Evolutionary conservation across 805 yeast species (phyloP).

Genomic region (Metschnikowia arizonensis): DNA sequence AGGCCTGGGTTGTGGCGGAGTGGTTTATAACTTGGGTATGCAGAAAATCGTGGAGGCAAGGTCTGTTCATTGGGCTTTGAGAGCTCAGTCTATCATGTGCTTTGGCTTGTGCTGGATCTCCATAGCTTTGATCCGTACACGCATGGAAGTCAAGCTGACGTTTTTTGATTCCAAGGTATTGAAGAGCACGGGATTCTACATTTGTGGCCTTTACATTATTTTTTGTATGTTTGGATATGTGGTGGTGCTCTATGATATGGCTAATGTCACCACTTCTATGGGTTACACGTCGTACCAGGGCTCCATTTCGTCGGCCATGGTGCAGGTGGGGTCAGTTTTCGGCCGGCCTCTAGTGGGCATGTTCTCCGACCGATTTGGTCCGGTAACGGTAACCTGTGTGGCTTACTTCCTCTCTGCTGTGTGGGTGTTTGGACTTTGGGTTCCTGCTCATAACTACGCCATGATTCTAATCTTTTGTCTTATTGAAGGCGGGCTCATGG

Average conservation of each 20-base stretch:
- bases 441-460: constrained; percentile 48
- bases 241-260: constrained; percentile 52
- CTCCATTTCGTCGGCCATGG: constrained; percentile 56
- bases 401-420: constrained; percentile 27
- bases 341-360: constrained; percentile 57
- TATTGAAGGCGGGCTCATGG: constrained; percentile 55
- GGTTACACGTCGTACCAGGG: constrained; percentile 56
- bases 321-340: constrained; percentile 50
- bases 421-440: constrained; percentile 35
- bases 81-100: constrained; percentile 35
- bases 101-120: constrained; percentile 15
- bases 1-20: constrained; percentile 54
- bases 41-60: constrained; percentile 34
- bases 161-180: constrained; percentile 41
- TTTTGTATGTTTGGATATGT: constrained; percentile 60
- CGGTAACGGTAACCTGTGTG: constrained; percentile 39
- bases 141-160: constrained; percentile 23
- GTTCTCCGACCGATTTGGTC: constrained; percentile 48
- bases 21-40: constrained; percentile 42
- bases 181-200: constrained; percentile 40
- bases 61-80: constrained; percentile 47
- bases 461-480: constrained; percentile 51
- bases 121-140: constrained; percentile 15
- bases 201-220: constrained; percentile 37
- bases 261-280: constrained; percentile 55